Evolutionary conservation across 164 flowering plant species (phyloP).

Genomic region (Vitis rupestris): DNA sequence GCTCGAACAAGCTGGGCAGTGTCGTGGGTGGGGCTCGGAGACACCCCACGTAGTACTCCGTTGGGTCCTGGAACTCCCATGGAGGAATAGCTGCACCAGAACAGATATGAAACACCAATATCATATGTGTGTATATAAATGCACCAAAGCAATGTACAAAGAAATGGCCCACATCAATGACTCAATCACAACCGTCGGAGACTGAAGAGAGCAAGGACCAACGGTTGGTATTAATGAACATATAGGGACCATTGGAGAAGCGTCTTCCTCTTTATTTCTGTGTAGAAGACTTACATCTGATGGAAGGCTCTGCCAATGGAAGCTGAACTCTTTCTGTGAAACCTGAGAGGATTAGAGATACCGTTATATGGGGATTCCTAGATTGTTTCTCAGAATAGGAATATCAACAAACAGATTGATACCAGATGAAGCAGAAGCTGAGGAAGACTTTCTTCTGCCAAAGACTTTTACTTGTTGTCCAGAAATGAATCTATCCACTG

Average conservation of each 20-base stretch:
- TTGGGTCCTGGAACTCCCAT: conserved; percentile 67
- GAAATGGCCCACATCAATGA: background rate
- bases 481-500: conserved; percentile 58
- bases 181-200: background rate
- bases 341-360: conserved; percentile 22
- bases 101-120: background rate
- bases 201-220: background rate
- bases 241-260: background rate
- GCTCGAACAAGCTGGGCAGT: conserved; percentile 60
- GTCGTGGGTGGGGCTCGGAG: conserved; percentile 43
- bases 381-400: background rate
- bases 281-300: conserved; percentile 35
- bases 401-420: background rate
- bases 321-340: conserved; percentile 36
- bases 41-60: conserved; percentile 57
- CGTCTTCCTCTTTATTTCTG: too few relatives aligned
- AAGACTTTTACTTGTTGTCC: conserved; percentile 76
- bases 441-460: conserved; percentile 56
- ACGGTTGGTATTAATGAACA: background rate
- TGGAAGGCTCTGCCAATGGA: conserved; percentile 31
- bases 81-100: conserved; percentile 39
- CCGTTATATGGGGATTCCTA: conserved; percentile 2
- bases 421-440: conserved; percentile 25
- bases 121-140: background rate
- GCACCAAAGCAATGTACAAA: background rate